These are phyloP conservation scores for Volvox africanus DNA, from an alignment of 139 green algal genomes.

Conservation along the genomic window DNA sequence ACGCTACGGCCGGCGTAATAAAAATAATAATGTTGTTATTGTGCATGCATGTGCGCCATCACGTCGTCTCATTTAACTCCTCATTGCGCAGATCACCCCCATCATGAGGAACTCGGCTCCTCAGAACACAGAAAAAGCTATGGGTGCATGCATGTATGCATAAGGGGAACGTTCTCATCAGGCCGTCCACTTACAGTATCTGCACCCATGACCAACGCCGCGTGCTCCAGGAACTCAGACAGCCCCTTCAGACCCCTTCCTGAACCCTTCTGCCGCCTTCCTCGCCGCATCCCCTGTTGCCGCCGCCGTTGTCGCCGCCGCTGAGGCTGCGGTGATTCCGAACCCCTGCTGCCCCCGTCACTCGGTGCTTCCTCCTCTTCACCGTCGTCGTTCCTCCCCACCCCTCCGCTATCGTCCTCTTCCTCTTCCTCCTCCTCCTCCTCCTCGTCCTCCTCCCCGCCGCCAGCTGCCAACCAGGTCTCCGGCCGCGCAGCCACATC, in stretches of 20 bases:
- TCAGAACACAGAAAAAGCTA: not conserved
- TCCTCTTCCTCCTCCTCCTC: not conserved
- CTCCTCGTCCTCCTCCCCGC: not conserved
- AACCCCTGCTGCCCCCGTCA: no score
- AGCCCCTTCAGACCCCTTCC: not conserved
- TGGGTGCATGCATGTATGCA: not conserved
- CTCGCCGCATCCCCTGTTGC: no score
- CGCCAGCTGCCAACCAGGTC: not conserved
- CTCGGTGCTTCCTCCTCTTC: no score
- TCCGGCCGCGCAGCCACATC: not conserved
- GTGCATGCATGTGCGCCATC: no score
- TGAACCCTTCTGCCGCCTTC: no score
- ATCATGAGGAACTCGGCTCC: not conserved
- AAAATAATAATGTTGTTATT: no score
- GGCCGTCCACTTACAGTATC: not conserved
- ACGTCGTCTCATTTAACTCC: not conserved
- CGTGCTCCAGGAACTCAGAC: slow-evolving; percentile 27
- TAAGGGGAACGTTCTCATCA: not conserved
- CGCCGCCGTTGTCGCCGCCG: not conserved
- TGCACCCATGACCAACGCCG: not conserved
- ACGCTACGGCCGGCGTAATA: no score
- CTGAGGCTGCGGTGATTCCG: not conserved
- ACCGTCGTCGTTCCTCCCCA: no score
- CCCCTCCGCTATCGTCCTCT: no score
- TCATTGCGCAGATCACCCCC: no score